Conservation (phyloP, 2,329 filamentous ascomycete species). For the Ciborinia camelliae region DNA sequence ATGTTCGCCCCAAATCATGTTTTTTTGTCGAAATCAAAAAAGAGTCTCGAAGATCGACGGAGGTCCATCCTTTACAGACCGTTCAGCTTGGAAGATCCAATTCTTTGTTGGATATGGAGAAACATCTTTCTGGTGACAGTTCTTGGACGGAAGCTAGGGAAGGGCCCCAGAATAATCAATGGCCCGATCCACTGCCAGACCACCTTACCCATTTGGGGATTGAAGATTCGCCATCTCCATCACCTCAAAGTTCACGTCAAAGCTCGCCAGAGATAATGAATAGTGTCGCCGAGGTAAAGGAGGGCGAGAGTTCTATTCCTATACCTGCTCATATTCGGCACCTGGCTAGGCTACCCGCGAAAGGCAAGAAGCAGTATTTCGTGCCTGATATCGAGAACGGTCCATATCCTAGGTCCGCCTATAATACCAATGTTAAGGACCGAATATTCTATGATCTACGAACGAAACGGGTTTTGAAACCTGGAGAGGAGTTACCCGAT, state of each 20-base stretch:
- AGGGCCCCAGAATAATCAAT: slow-evolving; percentile 40
- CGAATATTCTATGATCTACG: slow-evolving; percentile 32
- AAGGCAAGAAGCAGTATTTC: slow-evolving; percentile 4
- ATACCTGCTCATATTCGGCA: background rate
- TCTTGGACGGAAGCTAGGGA: slow-evolving; percentile 46
- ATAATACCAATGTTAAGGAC: slow-evolving; percentile 26
- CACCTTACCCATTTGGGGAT: slow-evolving; percentile 21
- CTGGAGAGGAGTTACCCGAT: slow-evolving; percentile 32
- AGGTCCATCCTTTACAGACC: slow-evolving; percentile 38
- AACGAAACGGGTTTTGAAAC: slow-evolving; percentile 30
- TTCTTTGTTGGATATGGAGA: slow-evolving; percentile 46
- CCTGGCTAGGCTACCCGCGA: background rate
- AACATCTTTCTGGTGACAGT: slow-evolving; percentile 45
- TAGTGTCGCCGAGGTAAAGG: slow-evolving; percentile 22
- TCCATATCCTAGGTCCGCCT: slow-evolving; percentile 5
- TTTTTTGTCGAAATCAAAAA: slow-evolving; percentile 38
- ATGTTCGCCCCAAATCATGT: slow-evolving; percentile 42
- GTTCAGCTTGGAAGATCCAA: slow-evolving; percentile 45
- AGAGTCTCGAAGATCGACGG: slow-evolving; percentile 31
- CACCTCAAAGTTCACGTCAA: slow-evolving; percentile 28
- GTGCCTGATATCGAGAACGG: background rate
- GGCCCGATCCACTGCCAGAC: slow-evolving; percentile 19
- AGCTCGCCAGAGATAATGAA: slow-evolving; percentile 33
- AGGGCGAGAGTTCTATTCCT: background rate
- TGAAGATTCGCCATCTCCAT: slow-evolving; percentile 31